Conservation (phyloP, 352 stramenopile species). For the Thalassiosira exigua region DNA sequence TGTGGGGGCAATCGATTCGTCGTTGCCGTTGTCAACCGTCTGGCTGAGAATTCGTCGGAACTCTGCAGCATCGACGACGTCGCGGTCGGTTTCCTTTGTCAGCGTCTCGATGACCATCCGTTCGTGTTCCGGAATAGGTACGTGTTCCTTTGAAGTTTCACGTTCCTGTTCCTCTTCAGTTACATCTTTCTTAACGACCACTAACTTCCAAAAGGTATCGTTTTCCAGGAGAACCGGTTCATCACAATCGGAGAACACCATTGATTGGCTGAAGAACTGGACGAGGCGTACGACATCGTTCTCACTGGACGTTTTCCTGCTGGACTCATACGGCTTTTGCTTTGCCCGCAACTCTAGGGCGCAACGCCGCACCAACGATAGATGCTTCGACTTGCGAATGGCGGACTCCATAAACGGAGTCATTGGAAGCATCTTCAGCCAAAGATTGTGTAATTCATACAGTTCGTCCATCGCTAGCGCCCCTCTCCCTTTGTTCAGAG, state of each 20-base stretch:
- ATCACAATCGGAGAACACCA: too few species aligned
- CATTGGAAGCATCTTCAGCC: neutral
- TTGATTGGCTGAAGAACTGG: neutral
- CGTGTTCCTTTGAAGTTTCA: neutral
- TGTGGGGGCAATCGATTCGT: too few species aligned
- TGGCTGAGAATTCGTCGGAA: neutral
- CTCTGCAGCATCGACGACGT: neutral
- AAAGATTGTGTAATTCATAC: slow-evolving; percentile 5
- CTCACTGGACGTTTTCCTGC: neutral
- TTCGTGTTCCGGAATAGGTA: neutral
- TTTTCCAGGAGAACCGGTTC: neutral
- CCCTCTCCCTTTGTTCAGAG: neutral
- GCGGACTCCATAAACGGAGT: neutral
- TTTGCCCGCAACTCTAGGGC: neutral
- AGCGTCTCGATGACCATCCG: neutral
- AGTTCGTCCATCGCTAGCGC: neutral
- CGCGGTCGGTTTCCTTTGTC: neutral
- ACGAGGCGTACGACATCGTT: neutral
- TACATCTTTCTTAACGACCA: neutral
- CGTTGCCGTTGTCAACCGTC: neutral
- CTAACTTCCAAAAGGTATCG: neutral
- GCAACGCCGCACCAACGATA: neutral
- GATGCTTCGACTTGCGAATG: neutral
- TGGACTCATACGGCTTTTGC: neutral
- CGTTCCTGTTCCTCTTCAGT: neutral